Percentiles rank a stretch among this genome's conserved stretches.
These are phyloP conservation scores for Quercus robur DNA, from an alignment of 306 rosid genomes.

Conservation along the genomic window DNA sequence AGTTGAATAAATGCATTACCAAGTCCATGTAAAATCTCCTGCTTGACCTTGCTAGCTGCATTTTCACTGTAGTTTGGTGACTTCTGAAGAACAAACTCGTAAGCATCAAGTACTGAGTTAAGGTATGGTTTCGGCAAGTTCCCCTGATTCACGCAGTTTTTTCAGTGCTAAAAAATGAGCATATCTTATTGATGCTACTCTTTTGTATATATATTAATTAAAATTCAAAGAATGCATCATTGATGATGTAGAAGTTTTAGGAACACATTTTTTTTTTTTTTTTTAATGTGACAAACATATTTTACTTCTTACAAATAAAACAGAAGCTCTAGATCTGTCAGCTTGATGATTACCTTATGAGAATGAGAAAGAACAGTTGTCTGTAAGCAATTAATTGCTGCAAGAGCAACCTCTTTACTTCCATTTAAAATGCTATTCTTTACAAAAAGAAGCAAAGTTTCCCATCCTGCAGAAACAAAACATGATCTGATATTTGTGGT, in stretches of 20 bases:
- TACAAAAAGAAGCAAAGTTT: conserved; percentile 79
- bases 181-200: conserved; percentile 19
- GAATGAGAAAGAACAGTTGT: conserved; percentile 84
- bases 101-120: conserved; percentile 70
- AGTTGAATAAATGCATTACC: conserved; percentile 60
- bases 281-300: background rate
- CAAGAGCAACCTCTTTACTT: conserved; percentile 97
- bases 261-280: background rate
- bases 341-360: conserved; percentile 56
- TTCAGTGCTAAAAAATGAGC: conserved; percentile 29
- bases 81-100: conserved; percentile 71
- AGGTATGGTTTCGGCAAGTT: conserved; percentile 82
- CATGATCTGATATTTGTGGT: conserved; percentile 6
- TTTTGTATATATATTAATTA: conserved; percentile 13
- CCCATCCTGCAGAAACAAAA: conserved; percentile 74
- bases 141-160: conserved; percentile 58
- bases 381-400: conserved; percentile 89
- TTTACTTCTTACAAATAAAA: conserved; percentile 22
- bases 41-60: conserved; percentile 80
- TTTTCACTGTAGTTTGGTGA: conserved; percentile 55
- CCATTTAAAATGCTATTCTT: conserved; percentile 73
- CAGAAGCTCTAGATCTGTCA: conserved; percentile 1
- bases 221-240: conserved; percentile 7
- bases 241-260: background rate
- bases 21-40: conserved; percentile 87